Evolutionary conservation across 768 basidiomycete species (phyloP).

Genomic region (Phallus indusiatus): DNA sequence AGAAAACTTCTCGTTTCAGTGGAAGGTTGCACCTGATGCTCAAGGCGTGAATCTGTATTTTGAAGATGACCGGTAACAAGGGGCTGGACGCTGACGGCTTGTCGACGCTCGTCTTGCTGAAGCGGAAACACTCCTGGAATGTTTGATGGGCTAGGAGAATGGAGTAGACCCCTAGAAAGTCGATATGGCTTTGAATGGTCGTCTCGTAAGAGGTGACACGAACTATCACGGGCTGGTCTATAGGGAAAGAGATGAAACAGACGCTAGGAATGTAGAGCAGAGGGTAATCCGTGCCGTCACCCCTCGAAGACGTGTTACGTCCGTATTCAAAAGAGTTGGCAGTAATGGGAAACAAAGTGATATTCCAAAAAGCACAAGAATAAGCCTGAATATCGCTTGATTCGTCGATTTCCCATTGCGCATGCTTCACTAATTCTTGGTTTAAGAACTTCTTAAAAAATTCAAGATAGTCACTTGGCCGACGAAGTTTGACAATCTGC

Average conservation of each 20-base stretch:
- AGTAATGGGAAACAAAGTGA: conserved; percentile 48
- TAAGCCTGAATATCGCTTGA: background rate
- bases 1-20: conserved; percentile 11
- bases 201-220: background rate
- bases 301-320: conserved; percentile 39
- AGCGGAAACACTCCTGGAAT: conserved; percentile 29
- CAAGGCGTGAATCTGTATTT: conserved; percentile 31
- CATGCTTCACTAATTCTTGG: background rate
- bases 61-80: conserved; percentile 20
- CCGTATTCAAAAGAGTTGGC: conserved; percentile 62
- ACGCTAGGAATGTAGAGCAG: conserved; percentile 35
- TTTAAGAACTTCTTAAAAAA: too few species aligned
- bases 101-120: conserved; percentile 18
- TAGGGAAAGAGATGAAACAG: conserved; percentile 20
- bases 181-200: conserved; percentile 19
- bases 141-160: conserved; percentile 52
- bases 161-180: conserved; percentile 59
- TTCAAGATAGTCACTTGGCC: conserved; percentile 10
- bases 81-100: conserved; percentile 13
- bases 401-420: background rate
- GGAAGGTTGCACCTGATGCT: conserved; percentile 42
- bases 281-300: conserved; percentile 9
- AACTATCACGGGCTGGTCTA: conserved; percentile 13
- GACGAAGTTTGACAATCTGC: conserved; percentile 45
- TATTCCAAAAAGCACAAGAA: conserved; percentile 35